Base-by-base conservation (phyloP, 805 yeast genomes). In the Kluyveromyces aestuarii region DNA sequence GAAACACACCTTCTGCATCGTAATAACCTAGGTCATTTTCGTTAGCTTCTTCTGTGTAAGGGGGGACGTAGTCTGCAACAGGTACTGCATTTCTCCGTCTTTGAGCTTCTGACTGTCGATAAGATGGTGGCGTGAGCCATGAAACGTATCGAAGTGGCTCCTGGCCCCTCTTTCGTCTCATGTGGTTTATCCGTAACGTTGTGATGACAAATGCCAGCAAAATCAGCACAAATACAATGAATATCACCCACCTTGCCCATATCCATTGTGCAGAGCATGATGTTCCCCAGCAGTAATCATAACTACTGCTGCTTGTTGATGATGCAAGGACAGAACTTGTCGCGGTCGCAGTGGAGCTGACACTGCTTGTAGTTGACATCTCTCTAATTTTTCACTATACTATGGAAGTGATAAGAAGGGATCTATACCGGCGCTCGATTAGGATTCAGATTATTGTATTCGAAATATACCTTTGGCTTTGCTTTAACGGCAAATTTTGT, bases 61-160 rank as follows among this genome's bases (percentile, higher is more conserved):
- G 73, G 0, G 95, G 95, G 1, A 84, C 87, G 55, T 72, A 79
- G 2, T 75, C 74, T 42, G 75, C 77, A 8, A 71, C 66, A 40
- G 49, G 45, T 10, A 43, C 45, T 25, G 49, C 51, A 21, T 50
- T 50, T 25, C 40, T 37, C 16, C 49, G 57, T 40, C 61, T 58
- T 50, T 78, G 81, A 46, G 69, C 70, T 57, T 84, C 85, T 1
- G 88, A 77, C 55, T 81, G 87, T 43, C 72, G 62, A 59, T 87
- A 87, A 10, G 82, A 72, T 0, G 95, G 95, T 7, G 96, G 96
- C 0, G 93, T 84, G 70, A 88, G 79, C 95, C 95, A 85, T 10
- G 85, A 77, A 1, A 93, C 85, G 9, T 91, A 91, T 50, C 77
- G 69, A 1, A 87, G 70, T 0, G 96, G 95, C 27, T 68, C 71